Evolutionary conservation across 2,329 filamentous ascomycete species (phyloP).

Genomic region (Hypoxylon sp.): DNA sequence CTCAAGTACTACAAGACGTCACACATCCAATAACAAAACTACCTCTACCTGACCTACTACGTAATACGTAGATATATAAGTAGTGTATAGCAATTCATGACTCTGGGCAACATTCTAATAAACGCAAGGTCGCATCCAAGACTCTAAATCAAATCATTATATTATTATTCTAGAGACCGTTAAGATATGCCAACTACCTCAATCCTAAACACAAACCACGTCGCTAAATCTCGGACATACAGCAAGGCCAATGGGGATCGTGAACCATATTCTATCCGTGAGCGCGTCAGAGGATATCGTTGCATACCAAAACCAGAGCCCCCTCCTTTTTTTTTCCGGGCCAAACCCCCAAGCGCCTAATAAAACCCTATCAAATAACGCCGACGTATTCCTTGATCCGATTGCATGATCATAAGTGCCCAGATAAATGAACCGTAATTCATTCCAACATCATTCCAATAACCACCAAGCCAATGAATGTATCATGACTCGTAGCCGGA

Average conservation of each 20-base stretch:
- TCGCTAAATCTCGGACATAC: conserved; percentile 25
- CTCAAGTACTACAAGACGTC: not conserved
- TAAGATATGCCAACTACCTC: conserved; percentile 26
- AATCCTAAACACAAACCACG: conserved; percentile 13
- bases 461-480: not conserved
- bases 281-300: conserved; percentile 37
- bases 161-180: conserved; percentile 33
- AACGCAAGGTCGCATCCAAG: not conserved
- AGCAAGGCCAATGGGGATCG: conserved; percentile 22
- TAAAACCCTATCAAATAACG: conserved; percentile 24
- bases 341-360: conserved; percentile 26
- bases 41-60: no score
- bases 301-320: conserved; percentile 30
- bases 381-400: conserved; percentile 13
- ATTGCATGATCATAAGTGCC: conserved; percentile 14
- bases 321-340: conserved; percentile 19
- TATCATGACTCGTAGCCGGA: not conserved
- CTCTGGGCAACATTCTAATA: not conserved
- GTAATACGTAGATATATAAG: not conserved
- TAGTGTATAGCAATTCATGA: not conserved
- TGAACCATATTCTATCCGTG: conserved; percentile 25
- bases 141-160: conserved; percentile 26
- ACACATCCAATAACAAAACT: not conserved
- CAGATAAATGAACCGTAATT: conserved; percentile 27
- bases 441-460: conserved; percentile 20